phyloP scores from a whole-genome alignment of 495 filamentous ascomycete genomes.

The Podospora sp. region DNA sequence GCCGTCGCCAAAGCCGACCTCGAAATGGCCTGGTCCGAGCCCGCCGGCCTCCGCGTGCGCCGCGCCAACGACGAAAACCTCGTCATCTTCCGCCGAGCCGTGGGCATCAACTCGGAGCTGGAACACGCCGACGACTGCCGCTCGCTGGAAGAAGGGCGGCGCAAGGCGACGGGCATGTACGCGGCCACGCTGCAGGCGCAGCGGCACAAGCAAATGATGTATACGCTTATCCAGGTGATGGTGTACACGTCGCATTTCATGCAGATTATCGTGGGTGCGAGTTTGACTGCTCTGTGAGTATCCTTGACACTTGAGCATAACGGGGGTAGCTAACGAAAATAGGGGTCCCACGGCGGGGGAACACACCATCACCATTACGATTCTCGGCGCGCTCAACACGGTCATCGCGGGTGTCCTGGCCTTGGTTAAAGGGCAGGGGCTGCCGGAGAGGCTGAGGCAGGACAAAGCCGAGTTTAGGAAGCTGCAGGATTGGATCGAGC shows the following conservation, averaged over 20 bases:
- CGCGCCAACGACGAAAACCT: slow-evolving; percentile 49
- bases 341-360: slow-evolving; percentile 43
- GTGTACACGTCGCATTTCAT: slow-evolving; percentile 11
- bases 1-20: slow-evolving; percentile 27
- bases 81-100: slow-evolving; percentile 44
- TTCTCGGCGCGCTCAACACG: slow-evolving; percentile 52
- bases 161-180: slow-evolving; percentile 44
- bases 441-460: slow-evolving; percentile 45
- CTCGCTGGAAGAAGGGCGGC: slow-evolving; percentile 46
- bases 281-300: slow-evolving; percentile 7
- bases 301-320: not conserved
- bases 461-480: slow-evolving; percentile 46
- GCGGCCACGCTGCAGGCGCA: slow-evolving; percentile 35
- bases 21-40: slow-evolving; percentile 41
- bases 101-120: slow-evolving; percentile 45
- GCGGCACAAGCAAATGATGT: slow-evolving; percentile 40
- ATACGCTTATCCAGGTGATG: slow-evolving; percentile 34
- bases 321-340: not conserved
- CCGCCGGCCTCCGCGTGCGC: slow-evolving; percentile 44
- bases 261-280: slow-evolving; percentile 15
- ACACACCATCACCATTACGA: slow-evolving; percentile 44
- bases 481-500: slow-evolving; percentile 45
- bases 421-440: slow-evolving; percentile 47
- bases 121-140: slow-evolving; percentile 25
- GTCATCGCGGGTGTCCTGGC: slow-evolving; percentile 53